Base-by-base conservation (phyloP, 179 eudicot genomes). In the Nepenthes alata region DNA sequence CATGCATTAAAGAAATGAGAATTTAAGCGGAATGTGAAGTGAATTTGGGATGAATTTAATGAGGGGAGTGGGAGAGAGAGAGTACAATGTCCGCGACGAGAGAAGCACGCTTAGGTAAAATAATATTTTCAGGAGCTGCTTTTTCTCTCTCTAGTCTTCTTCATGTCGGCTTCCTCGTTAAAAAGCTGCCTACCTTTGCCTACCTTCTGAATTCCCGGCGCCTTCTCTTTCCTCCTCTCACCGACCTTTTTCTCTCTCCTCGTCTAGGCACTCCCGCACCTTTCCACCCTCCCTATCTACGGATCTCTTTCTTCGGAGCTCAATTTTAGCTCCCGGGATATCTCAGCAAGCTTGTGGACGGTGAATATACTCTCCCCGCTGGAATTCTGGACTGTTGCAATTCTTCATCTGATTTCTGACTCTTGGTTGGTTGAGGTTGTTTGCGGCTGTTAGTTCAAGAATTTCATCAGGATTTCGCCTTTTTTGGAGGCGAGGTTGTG, bases 81-180 rank as follows among this genome's bases (percentile, higher is more conserved):
- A 35, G 63, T 58, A 54, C 53, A 61, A 54, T 78, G 82, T 74
- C 78, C 58, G 66, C 50, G 50, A 10, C 62, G 77, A 75, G 77
- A 73, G 54, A 64, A 75, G 57, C 77, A 75, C 75, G 77, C 77
- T 37, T 54, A 57, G 50, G 58, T 55, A 55, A 55, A 58, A 58
- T 58, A 58, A 58, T 37, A 58, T 37, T 16, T 4, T 37, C 34
- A 61, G 45, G 9, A 4, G 72, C 51, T 7, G 45, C 6, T 7
- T 41, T 7, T 7, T 65, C 62, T 57, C 45, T 59, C 55, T 74
- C 72, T 67, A 67, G 76, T 70, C 74, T 67, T 71, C 77, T 70
- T 70, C 62, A 66, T 81, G 85, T 86, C 85, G 78, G 81, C 83
- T 72, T 68, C 41, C 35, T 58, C 16, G 11, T 37, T 37, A n/a